Evolutionary conservation across 257 asterid genomes (phyloP).

Genomic region (Lantana camara): DNA sequence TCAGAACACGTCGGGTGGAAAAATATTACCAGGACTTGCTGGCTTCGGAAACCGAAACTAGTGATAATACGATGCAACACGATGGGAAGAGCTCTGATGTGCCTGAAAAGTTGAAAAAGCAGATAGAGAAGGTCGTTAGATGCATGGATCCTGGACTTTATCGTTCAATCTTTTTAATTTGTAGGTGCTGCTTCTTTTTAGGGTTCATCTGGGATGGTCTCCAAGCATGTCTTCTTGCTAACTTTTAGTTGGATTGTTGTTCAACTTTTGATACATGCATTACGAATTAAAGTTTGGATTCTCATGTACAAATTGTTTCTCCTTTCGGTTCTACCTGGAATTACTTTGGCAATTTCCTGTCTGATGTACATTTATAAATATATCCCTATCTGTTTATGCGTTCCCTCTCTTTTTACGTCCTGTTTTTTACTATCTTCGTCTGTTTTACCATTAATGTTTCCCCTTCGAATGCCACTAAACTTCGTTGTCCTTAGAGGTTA

Average conservation of each 20-base stretch:
- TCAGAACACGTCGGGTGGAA: conserved; percentile 71
- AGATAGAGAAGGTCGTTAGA: conserved; percentile 99
- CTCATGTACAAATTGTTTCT: conserved; percentile 14
- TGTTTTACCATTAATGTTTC: conserved; percentile 12
- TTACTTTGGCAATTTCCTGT: conserved; percentile 13
- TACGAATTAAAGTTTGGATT: conserved; percentile 5
- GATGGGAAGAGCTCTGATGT: conserved; percentile 41
- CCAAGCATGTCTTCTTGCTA: conserved; percentile 46
- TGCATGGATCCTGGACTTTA: conserved; percentile 98
- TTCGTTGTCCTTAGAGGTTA: conserved; percentile 14
- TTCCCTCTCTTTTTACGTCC: conserved; percentile 2
- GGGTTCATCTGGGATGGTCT: conserved; percentile 70
- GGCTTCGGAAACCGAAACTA: conserved; percentile 48
- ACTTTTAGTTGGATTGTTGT: conserved; percentile 31
- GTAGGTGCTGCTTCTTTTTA: conserved; percentile 97
- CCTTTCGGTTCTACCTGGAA: conserved; percentile 21
- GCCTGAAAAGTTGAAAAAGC: conserved; percentile 84
- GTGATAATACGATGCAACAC: conserved; percentile 31
- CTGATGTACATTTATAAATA: conserved; percentile 24
- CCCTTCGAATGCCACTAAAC: neutral
- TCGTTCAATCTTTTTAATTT: conserved; percentile 79
- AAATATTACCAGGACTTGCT: conserved; percentile 79
- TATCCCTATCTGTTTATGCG: conserved; percentile 6
- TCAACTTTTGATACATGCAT: conserved; percentile 30
- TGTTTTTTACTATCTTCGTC: conserved; percentile 13